These are phyloP conservation scores for Trichosanthes cucumerina DNA, from an alignment of 306 rosid genomes.

Conservation along the genomic window DNA sequence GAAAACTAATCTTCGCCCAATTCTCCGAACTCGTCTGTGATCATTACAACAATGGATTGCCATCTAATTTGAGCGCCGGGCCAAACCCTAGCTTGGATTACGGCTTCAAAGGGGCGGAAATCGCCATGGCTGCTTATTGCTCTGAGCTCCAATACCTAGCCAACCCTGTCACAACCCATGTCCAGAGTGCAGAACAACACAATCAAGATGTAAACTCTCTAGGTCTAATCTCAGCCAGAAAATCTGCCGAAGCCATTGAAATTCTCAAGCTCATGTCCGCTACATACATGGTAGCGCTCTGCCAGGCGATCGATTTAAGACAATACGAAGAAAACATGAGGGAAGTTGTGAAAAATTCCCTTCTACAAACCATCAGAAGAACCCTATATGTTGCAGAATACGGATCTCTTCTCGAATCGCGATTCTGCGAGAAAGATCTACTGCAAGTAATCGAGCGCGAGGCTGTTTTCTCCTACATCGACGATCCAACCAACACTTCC, in stretches of 20 bases:
- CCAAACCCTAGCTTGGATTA: constrained; percentile 31
- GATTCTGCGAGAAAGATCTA: constrained; percentile 29
- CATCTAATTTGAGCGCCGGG: constrained; percentile 27
- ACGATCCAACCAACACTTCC: constrained; percentile 23
- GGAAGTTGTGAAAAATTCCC: constrained; percentile 14
- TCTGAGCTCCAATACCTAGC: constrained; percentile 28
- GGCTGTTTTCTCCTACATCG: constrained; percentile 23
- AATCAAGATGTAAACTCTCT: constrained; percentile 33
- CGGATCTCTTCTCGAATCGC: constrained; percentile 18
- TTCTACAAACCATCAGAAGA: constrained; percentile 17
- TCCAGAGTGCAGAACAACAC: constrained; percentile 31
- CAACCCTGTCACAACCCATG: constrained; percentile 27
- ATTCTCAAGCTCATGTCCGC: constrained; percentile 30
- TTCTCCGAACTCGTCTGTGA: constrained; percentile 30
- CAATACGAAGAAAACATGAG: constrained; percentile 29
- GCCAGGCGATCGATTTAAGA: constrained; percentile 27
- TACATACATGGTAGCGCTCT: constrained; percentile 26
- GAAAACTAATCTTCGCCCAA: constrained; percentile 31
- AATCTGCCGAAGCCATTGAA: constrained; percentile 28
- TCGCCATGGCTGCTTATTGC: constrained; percentile 34
- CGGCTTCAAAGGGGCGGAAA: constrained; percentile 28
- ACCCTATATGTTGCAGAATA: constrained; percentile 18
- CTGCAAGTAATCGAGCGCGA: constrained; percentile 20
- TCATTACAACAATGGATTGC: constrained; percentile 26
- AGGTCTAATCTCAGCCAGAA: constrained; percentile 27